phyloP scores from a whole-genome alignment of 2,329 filamentous ascomycete species.

The Leptographium flavum region DNA sequence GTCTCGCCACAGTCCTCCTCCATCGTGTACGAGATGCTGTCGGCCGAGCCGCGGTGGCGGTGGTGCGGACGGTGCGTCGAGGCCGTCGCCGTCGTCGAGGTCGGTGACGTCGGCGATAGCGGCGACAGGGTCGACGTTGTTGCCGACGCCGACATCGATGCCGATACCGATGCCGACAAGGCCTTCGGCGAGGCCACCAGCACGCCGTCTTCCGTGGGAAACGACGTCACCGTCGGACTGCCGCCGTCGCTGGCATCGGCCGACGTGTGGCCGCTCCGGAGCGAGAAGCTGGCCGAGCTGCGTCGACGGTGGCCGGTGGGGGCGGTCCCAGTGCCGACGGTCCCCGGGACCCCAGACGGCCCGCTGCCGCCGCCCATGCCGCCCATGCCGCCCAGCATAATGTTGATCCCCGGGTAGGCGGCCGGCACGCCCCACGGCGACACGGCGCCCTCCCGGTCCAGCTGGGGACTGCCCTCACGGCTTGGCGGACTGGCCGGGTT shows the following conservation, averaged over 20 bases:
- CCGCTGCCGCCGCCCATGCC: conserved; percentile 3
- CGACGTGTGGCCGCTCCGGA: conserved; percentile 24
- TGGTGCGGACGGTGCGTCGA: conserved; percentile 25
- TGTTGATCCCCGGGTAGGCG: conserved; percentile 3
- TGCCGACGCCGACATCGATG: neutral
- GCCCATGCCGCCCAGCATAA: conserved; percentile 12
- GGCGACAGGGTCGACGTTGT: neutral
- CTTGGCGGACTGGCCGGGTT: conserved; percentile 57
- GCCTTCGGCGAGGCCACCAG: too few relatives aligned
- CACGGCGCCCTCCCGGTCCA: conserved; percentile 28
- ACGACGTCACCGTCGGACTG: conserved; percentile 35
- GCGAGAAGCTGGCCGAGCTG: conserved; percentile 30
- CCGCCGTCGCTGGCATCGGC: conserved; percentile 30
- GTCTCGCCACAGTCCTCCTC: conserved; percentile 45
- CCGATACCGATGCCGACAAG: conserved; percentile 6
- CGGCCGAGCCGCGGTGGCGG: conserved; percentile 40
- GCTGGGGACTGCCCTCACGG: conserved; percentile 34
- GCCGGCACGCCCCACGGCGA: conserved; percentile 27
- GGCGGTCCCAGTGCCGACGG: conserved; percentile 5
- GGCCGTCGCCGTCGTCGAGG: neutral
- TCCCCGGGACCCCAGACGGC: too few relatives aligned
- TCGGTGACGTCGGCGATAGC: neutral
- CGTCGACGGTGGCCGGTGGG: conserved; percentile 20
- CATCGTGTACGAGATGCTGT: conserved; percentile 55
- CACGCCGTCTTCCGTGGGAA: too few relatives aligned